Evolutionary conservation across 1,284 basidiomycete genomes (phyloP).

Genomic region (Apiotrichum sp.): DNA sequence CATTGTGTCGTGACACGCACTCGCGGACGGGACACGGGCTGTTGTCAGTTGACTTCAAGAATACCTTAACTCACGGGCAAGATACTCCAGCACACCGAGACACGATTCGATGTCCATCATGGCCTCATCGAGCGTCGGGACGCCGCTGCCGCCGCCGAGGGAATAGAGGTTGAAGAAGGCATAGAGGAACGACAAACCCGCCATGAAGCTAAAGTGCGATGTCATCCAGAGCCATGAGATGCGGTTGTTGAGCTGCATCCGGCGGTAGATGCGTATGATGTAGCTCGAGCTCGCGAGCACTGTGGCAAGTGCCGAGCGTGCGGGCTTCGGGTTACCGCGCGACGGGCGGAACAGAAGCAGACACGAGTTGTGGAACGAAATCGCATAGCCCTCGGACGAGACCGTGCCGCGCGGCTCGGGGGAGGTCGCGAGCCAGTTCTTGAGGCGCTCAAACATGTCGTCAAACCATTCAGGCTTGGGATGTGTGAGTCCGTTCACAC

Average conservation of each 20-base stretch:
- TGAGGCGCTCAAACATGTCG: slow-evolving; percentile 44
- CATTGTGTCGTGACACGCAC: slow-evolving; percentile 46
- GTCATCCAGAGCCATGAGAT: slow-evolving; percentile 49
- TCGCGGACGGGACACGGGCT: slow-evolving; percentile 46
- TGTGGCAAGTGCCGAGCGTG: slow-evolving; percentile 40
- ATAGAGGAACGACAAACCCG: slow-evolving; percentile 48
- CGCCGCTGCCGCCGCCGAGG: slow-evolving; percentile 41
- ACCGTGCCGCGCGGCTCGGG: slow-evolving; percentile 46
- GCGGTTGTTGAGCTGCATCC: slow-evolving; percentile 48
- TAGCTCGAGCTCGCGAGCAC: slow-evolving; percentile 47
- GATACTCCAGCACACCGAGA: slow-evolving; percentile 43
- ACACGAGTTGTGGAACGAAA: slow-evolving; percentile 48
- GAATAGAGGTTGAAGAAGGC: slow-evolving; percentile 47
- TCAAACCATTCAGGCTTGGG: slow-evolving; percentile 46
- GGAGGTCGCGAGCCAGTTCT: slow-evolving; percentile 42
- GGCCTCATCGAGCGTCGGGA: slow-evolving; percentile 44
- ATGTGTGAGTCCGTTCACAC: slow-evolving; percentile 32
- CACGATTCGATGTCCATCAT: slow-evolving; percentile 47
- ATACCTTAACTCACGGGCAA: slow-evolving; percentile 38
- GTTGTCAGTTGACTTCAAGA: neutral
- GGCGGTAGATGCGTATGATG: slow-evolving; percentile 47
- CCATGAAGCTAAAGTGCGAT: slow-evolving; percentile 46
- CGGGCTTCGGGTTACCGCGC: slow-evolving; percentile 45
- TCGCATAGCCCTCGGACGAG: slow-evolving; percentile 46
- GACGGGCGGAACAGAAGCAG: slow-evolving; percentile 47